Base-by-base conservation (phyloP, 163 green algal species). In the Smithsoniella earleae region DNA sequence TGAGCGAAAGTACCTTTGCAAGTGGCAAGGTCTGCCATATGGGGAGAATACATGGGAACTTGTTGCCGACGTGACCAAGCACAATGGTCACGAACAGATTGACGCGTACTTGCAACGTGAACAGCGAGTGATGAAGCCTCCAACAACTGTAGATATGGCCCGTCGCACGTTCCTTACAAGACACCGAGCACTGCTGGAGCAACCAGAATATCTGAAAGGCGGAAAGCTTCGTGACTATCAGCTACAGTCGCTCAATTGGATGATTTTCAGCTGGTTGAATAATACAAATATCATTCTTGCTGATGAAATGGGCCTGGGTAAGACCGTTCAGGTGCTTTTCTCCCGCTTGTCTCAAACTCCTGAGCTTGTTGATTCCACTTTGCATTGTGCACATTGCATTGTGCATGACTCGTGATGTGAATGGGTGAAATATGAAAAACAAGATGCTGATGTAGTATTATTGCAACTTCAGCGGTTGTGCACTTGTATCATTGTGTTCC, bases 201-300 rank as follows among this genome's bases (percentile, higher is more conserved):
- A 96, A 81, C 92, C 92, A 1, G 81, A 80, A 25, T 96, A 80
- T 76, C 82, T 97, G 34, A 52, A 72, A 8, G 84, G 85, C 44
- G 77, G 87, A 44, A 79, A 80, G 73, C 86, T 98, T 78, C 84
- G 92, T 2, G 88, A 96, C 82, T 98, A 98, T 77, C 92, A 98
- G 84, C 76, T 97, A 69, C 84, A 93, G 22, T 88, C 89, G 10
- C 83, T 98, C 54, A 97, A 96, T 80, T 98, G 93, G 88, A 80
- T 96, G 76, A 79, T 90, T 30, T 90, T 91, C 78, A 82, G 77
- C 65, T 79, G 74, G 76, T 69, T 46, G n/a, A 75, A 87, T 76
- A 69, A 87, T 77, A 77, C 76, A 25, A 91, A 90, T 73, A 78
- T 82, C 63, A 90, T 91, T 58, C 82, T 95, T 66, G 89, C 90